Conservation (phyloP, 139 green algal genomes). For the Pedinophyceae sp. region DNA sequence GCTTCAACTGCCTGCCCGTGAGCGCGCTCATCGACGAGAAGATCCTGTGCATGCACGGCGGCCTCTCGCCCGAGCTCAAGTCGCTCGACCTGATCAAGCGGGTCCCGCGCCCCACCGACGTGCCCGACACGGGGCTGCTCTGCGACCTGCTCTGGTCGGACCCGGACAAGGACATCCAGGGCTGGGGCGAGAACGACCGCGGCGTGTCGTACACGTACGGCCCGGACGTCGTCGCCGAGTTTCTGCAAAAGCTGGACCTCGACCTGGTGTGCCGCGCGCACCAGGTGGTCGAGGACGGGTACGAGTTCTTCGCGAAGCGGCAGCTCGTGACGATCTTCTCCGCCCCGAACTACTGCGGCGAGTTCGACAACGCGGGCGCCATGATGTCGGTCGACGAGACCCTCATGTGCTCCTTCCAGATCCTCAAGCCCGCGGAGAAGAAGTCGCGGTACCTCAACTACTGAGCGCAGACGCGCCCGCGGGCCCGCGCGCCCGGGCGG, state of each 20-base stretch:
- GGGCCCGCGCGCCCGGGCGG: too few species aligned
- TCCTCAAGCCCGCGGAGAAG: conserved; percentile 93
- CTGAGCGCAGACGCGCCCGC: too few species aligned
- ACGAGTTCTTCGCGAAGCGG: conserved; percentile 98
- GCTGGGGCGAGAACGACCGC: conserved; percentile 97
- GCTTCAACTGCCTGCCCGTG: conserved; percentile 98
- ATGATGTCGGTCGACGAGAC: conserved; percentile 99
- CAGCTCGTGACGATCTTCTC: conserved; percentile 98
- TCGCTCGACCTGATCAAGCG: conserved; percentile 95
- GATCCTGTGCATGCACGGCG: conserved; percentile 99
- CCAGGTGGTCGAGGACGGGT: conserved; percentile 98
- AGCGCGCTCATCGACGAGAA: conserved; percentile 98
- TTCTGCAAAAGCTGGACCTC: conserved; percentile 90
- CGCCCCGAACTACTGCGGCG: conserved; percentile 97
- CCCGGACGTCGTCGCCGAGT: conserved; percentile 82
- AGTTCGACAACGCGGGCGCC: conserved; percentile 98
- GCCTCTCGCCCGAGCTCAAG: conserved; percentile 95
- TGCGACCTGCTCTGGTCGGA: conserved; percentile 98
- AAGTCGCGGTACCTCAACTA: conserved; percentile 23
- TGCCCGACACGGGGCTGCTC: conserved; percentile 93
- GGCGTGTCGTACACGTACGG: conserved; percentile 99
- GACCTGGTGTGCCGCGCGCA: conserved; percentile 93
- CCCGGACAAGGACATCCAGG: conserved; percentile 94
- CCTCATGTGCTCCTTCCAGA: conserved; percentile 99
- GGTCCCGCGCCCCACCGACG: conserved; percentile 85